Base-by-base conservation (phyloP, 495 filamentous ascomycete genomes). In the Gamarada debralockiae region DNA sequence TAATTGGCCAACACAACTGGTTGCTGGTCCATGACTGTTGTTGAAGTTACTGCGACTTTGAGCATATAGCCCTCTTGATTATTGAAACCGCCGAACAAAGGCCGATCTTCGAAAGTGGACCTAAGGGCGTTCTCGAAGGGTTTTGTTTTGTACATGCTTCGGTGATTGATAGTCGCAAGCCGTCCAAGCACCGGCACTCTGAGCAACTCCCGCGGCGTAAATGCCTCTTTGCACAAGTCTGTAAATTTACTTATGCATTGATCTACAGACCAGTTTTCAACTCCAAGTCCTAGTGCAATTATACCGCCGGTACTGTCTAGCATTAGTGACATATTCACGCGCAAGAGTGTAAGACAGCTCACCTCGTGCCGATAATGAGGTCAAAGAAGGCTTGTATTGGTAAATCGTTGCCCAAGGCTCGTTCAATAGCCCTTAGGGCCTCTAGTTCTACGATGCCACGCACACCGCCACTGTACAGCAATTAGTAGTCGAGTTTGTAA, bases 231-330 rank as follows among this genome's bases (percentile, higher is more conserved):
- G 38, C 66, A 73, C 12, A 78, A 51, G 2, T 62, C 55, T 31
- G 61, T 65, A 52, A 81, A 81, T 18, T 71, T 59, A 15, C 61
- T 57, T 14, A 71, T 68, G 51, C 70, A 74, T 2, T 64, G 50
- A 1, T 69, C 59, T n/a, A 79, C 64, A 3, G 64, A 52, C 70
- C 72, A 78, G 36, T 71, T 65, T 45, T 77, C 67, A 17, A 73
- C 67, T 3, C 71, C 78, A 8, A 86, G 66, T 0, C 71, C 76
- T 23, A 83, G 64, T 1, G 79, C 76, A 45, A 84, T 75, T 50
- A 84, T 72, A 15, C 79, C 77, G 0, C 81, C 78, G 14, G 76
- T 77, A 43, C 78, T 79, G n/a, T n/a, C n/a, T n/a, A n/a, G n/a
- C n/a, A n/a, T n/a, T n/a, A n/a, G n/a, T n/a, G n/a, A n/a, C n/a